These are phyloP conservation scores for Trypanosoma melophagium DNA, from an alignment of 208 protist species.

Conservation along the genomic window DNA sequence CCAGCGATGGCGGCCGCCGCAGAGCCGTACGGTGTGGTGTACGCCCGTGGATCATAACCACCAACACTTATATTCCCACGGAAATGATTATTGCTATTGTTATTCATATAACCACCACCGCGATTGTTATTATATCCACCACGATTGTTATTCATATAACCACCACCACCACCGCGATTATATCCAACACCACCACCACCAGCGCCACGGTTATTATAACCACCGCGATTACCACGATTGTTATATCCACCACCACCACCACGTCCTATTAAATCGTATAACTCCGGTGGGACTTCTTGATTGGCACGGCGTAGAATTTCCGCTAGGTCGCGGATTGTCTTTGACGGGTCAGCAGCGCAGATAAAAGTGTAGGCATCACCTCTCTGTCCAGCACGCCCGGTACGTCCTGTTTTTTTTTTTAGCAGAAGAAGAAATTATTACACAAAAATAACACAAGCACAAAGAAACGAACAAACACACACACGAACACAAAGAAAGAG, in stretches of 20 bases:
- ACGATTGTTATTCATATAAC: too few species aligned
- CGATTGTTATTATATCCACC: constrained; percentile 18
- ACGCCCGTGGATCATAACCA: constrained; percentile 23
- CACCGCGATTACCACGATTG: constrained; percentile 28
- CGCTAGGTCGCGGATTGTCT: constrained; percentile 76
- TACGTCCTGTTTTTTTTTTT: constrained; percentile 63
- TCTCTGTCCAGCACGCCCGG: constrained; percentile 81
- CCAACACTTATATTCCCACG: too few species aligned
- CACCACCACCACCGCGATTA: constrained; percentile 22
- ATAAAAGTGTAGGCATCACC: constrained; percentile 90
- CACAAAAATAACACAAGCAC: background rate
- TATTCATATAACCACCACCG: background rate
- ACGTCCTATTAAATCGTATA: constrained; percentile 47
- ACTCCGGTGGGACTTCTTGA: constrained; percentile 63
- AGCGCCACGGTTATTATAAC: constrained; percentile 25
- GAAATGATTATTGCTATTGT: too few species aligned
- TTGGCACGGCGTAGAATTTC: constrained; percentile 70
- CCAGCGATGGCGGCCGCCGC: background rate
- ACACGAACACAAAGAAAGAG: constrained; percentile 13
- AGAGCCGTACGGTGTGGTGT: constrained; percentile 5
- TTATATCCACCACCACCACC: constrained; percentile 33
- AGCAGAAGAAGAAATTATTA: constrained; percentile 7
- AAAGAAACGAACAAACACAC: background rate
- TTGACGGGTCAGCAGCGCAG: constrained; percentile 56
- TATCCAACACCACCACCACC: constrained; percentile 27